A percentile compares a stretch with the other conserved stretches of the same genome.
These are phyloP conservation scores for Rhizopus sp. DNA, from an alignment of 371 early-diverging fungal species.

Conservation along the genomic window DNA sequence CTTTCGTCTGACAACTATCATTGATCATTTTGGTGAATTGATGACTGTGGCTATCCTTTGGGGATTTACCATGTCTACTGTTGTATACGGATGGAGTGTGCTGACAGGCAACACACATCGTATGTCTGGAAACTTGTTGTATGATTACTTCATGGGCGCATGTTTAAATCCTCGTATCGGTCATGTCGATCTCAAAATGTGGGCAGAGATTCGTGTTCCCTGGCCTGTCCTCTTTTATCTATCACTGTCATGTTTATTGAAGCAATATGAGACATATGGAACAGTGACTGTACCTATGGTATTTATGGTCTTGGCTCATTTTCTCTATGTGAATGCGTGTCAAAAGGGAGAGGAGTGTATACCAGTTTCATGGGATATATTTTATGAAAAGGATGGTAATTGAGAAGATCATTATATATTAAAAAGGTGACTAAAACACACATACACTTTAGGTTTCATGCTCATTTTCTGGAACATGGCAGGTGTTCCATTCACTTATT, in stretches of 20 bases:
- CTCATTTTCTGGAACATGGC: slow-evolving; percentile 65
- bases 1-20: slow-evolving; percentile 56
- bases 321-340: slow-evolving; percentile 73
- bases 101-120: slow-evolving; percentile 49
- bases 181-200: slow-evolving; percentile 82
- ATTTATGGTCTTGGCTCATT: slow-evolving; percentile 77
- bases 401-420: not conserved
- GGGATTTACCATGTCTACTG: slow-evolving; percentile 55
- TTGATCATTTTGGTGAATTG: slow-evolving; percentile 63
- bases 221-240: slow-evolving; percentile 76
- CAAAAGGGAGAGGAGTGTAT: slow-evolving; percentile 81
- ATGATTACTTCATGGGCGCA: slow-evolving; percentile 81
- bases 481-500: slow-evolving; percentile 65
- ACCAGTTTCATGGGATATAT: slow-evolving; percentile 73
- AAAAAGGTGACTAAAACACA: not conserved
- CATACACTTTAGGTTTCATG: slow-evolving; percentile 53
- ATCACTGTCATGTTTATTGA: slow-evolving; percentile 63
- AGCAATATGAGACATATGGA: slow-evolving; percentile 69
- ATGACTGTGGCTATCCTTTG: slow-evolving; percentile 61
- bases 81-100: slow-evolving; percentile 39
- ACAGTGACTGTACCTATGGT: slow-evolving; percentile 66
- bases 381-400: slow-evolving; percentile 60
- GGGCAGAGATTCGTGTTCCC: slow-evolving; percentile 79
- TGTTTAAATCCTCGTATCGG: slow-evolving; percentile 77
- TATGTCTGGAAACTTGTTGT: slow-evolving; percentile 75